Evolutionary conservation across 108 stramenopile species (phyloP).

Genomic region (Stephanodiscus minutulus): DNA sequence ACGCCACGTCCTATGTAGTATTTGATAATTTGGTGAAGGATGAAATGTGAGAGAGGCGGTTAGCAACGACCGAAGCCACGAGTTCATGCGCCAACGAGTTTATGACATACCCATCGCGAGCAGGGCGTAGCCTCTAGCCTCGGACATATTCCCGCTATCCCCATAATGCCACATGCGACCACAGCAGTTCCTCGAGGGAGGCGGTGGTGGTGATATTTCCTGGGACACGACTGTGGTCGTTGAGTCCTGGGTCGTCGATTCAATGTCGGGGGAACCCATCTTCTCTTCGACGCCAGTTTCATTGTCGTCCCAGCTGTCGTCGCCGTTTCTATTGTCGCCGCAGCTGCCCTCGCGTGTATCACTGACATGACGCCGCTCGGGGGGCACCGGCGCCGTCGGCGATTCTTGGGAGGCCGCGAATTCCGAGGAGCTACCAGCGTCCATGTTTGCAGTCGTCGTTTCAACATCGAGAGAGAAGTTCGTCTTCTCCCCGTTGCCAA

Average conservation of each 20-base stretch:
- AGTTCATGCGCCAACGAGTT: too few relatives aligned
- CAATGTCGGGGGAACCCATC: slow-evolving; percentile 3
- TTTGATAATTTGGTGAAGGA: too few relatives aligned
- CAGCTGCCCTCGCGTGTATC: not conserved
- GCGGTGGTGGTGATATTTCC: not conserved
- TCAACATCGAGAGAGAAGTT: too few relatives aligned
- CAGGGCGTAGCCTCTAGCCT: slow-evolving; percentile 30
- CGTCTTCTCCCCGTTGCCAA: not conserved
- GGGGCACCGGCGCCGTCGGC: too few relatives aligned
- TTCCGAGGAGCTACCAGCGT: too few relatives aligned
- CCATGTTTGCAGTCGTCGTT: too few relatives aligned
- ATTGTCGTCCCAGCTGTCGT: not conserved
- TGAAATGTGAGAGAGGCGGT: too few relatives aligned
- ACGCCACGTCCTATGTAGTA: slow-evolving; percentile 5
- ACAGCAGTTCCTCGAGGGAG: slow-evolving; percentile 10
- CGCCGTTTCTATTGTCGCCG: not conserved
- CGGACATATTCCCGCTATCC: not conserved
- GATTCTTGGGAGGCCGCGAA: too few relatives aligned
- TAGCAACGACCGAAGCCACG: too few relatives aligned
- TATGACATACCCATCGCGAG: slow-evolving; percentile 15
- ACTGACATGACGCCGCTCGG: too few relatives aligned
- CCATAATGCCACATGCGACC: slow-evolving; percentile 12
- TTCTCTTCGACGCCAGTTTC: too few relatives aligned
- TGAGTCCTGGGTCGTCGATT: not conserved
- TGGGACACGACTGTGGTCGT: not conserved